A percentile compares a stretch with the other conserved stretches of the same genome.
These are phyloP conservation scores for Microdochium trichocladiopsis DNA, from an alignment of 2,329 filamentous ascomycete genomes.

Conservation along the genomic window DNA sequence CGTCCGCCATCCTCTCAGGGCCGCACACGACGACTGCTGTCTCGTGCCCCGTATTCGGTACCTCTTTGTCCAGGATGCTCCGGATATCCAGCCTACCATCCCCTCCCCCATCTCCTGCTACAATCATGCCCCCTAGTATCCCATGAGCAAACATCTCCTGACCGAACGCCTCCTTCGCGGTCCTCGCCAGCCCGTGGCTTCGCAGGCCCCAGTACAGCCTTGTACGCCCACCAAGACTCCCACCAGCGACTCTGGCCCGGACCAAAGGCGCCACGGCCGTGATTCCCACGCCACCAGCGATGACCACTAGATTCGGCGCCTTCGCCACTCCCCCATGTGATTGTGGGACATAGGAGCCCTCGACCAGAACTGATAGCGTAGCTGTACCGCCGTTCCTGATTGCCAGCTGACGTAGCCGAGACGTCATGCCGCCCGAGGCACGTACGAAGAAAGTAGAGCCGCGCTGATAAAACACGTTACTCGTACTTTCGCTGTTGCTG, in stretches of 20 bases:
- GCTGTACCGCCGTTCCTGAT: background rate
- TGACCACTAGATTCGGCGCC: background rate
- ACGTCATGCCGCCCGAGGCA: background rate
- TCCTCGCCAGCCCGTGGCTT: background rate
- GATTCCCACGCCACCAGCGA: background rate
- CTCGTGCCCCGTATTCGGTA: background rate
- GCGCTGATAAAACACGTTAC: background rate
- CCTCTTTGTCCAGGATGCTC: background rate
- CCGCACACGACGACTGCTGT: background rate
- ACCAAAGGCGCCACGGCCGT: background rate
- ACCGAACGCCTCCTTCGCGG: background rate
- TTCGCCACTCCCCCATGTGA: background rate
- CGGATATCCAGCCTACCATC: background rate
- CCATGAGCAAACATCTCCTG: background rate
- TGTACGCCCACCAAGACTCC: background rate
- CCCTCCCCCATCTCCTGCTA: background rate
- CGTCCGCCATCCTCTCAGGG: background rate
- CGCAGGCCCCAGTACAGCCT: background rate
- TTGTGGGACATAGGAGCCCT: background rate
- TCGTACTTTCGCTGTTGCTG: background rate
- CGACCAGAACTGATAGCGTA: background rate
- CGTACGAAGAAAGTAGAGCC: background rate
- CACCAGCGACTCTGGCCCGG: no score
- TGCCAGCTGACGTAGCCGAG: background rate
- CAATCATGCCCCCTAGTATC: background rate